phyloP scores from a whole-genome alignment of 2,329 filamentous ascomycete species.

The Leptoxyphium fumago region DNA sequence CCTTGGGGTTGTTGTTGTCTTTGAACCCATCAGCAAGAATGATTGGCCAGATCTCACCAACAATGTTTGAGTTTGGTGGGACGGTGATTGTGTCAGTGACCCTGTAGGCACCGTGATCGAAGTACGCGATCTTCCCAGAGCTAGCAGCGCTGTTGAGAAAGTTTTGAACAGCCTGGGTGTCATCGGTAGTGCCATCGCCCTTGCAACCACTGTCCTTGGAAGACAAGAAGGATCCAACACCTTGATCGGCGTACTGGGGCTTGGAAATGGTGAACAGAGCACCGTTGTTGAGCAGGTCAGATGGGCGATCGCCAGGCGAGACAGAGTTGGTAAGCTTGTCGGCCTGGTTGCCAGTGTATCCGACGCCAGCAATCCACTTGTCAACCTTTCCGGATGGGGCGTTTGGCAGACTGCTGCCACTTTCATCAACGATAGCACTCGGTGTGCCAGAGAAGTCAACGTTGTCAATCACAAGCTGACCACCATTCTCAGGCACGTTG shows the following conservation, averaged over 20 bases:
- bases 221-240: conserved; percentile 59
- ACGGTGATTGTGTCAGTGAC: conserved; percentile 46
- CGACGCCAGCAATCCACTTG: conserved; percentile 67
- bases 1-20: conserved; percentile 59
- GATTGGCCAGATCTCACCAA: conserved; percentile 81
- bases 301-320: neutral
- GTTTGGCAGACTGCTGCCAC: conserved; percentile 43
- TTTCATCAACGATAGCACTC: conserved; percentile 47
- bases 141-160: conserved; percentile 53
- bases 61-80: conserved; percentile 55
- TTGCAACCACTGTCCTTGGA: conserved; percentile 71
- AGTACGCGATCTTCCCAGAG: conserved; percentile 45
- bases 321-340: conserved; percentile 30
- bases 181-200: conserved; percentile 77
- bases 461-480: conserved; percentile 75
- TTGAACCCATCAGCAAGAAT: conserved; percentile 79
- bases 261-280: conserved; percentile 71
- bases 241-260: conserved; percentile 66
- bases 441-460: conserved; percentile 51
- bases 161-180: conserved; percentile 70
- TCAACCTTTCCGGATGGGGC: conserved; percentile 50
- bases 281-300: conserved; percentile 45
- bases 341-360: conserved; percentile 43
- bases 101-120: conserved; percentile 49
- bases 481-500: conserved; percentile 54